A percentile compares a stretch with the other conserved stretches of the same genome.
Conservation (phyloP, 768 basidiomycete species). For the Gymnopilus junonius region DNA sequence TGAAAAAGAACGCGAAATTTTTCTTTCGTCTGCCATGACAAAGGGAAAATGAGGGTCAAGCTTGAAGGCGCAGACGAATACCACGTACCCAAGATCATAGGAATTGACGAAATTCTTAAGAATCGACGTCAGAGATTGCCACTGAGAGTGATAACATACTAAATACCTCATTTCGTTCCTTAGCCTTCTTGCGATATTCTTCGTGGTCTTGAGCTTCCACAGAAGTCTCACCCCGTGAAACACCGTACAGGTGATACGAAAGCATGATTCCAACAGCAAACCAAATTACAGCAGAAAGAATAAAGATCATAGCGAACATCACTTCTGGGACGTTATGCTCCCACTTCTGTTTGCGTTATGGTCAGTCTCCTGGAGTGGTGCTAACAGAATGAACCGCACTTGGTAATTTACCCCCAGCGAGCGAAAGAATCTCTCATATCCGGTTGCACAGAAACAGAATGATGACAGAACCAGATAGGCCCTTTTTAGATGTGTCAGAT, state of each 20-base stretch:
- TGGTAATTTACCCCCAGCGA: slow-evolving; percentile 59
- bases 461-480: slow-evolving; percentile 79
- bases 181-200: slow-evolving; percentile 73
- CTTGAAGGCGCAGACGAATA: neutral
- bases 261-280: slow-evolving; percentile 77
- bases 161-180: slow-evolving; percentile 65
- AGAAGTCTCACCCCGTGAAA: slow-evolving; percentile 79
- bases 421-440: slow-evolving; percentile 61
- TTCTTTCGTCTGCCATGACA: slow-evolving; percentile 43
- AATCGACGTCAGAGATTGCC: neutral
- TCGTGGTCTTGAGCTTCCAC: slow-evolving; percentile 92
- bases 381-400: slow-evolving; percentile 32
- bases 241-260: slow-evolving; percentile 71
- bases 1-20: slow-evolving; percentile 89
- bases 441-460: slow-evolving; percentile 61
- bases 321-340: slow-evolving; percentile 66
- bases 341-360: slow-evolving; percentile 44
- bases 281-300: slow-evolving; percentile 76
- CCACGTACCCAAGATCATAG: slow-evolving; percentile 83
- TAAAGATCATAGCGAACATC: slow-evolving; percentile 73
- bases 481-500: slow-evolving; percentile 42
- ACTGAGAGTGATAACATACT: neutral
- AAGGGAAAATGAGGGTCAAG: neutral
- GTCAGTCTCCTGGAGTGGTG: neutral
- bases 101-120: slow-evolving; percentile 82